Conservation (phyloP, 2,329 filamentous ascomycete species). For the Xylariales sp. region DNA sequence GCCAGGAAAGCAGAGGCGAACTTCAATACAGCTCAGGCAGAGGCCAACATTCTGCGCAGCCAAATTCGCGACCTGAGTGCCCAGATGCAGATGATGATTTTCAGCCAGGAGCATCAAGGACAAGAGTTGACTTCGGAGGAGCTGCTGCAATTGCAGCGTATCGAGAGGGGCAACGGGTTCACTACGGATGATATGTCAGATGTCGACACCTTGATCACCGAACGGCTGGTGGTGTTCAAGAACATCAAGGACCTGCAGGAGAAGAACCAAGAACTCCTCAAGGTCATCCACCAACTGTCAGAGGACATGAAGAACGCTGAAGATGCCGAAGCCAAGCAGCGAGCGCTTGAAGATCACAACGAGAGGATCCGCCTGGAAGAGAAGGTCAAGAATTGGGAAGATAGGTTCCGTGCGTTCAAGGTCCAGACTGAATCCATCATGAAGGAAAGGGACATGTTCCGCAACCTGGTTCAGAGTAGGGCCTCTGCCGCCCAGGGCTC, state of each 20-base stretch:
- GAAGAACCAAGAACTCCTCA: slow-evolving; percentile 81
- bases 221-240: slow-evolving; percentile 86
- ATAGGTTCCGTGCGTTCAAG: slow-evolving; percentile 78
- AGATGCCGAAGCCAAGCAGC: slow-evolving; percentile 62
- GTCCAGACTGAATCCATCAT: slow-evolving; percentile 89
- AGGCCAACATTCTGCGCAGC: slow-evolving; percentile 75
- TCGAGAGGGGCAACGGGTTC: slow-evolving; percentile 68
- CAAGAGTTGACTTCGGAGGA: slow-evolving; percentile 69
- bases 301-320: slow-evolving; percentile 91
- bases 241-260: slow-evolving; percentile 79
- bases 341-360: slow-evolving; percentile 60
- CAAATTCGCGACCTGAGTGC: slow-evolving; percentile 86
- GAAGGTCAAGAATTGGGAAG: slow-evolving; percentile 70
- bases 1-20: slow-evolving; percentile 75
- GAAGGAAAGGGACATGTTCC: slow-evolving; percentile 95
- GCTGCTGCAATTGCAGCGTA: slow-evolving; percentile 68
- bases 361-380: slow-evolving; percentile 70
- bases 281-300: slow-evolving; percentile 77
- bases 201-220: slow-evolving; percentile 83
- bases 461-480: slow-evolving; percentile 81
- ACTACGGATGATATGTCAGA: slow-evolving; percentile 71
- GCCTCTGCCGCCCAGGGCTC: slow-evolving; percentile 57
- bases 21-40: slow-evolving; percentile 57
- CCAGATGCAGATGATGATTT: slow-evolving; percentile 85
- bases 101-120: slow-evolving; percentile 79